Base-by-base conservation (phyloP, 2,329 filamentous ascomycete genomes). In the Pseudonectria foliicola region DNA sequence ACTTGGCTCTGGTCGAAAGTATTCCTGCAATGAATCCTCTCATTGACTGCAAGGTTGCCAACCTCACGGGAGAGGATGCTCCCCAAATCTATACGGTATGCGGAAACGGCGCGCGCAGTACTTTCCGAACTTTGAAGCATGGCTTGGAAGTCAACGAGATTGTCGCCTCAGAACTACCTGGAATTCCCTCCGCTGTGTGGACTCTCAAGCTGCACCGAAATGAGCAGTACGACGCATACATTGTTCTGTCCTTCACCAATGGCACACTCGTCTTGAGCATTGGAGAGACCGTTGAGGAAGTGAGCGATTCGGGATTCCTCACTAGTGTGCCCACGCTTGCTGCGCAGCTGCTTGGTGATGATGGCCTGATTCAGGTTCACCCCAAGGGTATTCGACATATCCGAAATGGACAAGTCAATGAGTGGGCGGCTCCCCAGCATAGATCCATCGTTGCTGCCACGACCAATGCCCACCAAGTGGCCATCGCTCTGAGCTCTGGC, bases 361-460 rank as follows among this genome's bases (percentile, higher is more conserved):
- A 95, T 56, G 86, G 88, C 16, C 70, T 96, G 27, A 80, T 98
- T 13, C 92, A 98, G 57, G 85, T 98, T 6, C 89, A 98, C 52
- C 88, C 90, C n/a, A 89, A 89, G 54, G 92, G 92, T 36, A 95
- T 98, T 41, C 78, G 89, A 31, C 89, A 95, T 52, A 90, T 98
- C 38, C 77, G 83, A 29, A 66, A 72, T 39, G 85, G 83, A 11
- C 76, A 81, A 15, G 76, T 95, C 13, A 94, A 93, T 46, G 89
- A 96, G 56, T 98, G 92, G 92, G 80, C 85, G 11, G 83, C 85
- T 5, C 93, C 93, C 0, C 83, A 93, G 48, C 90, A 98, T 67
- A 78, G 92, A 14, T 93, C 90, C 0, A 96, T 98, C 45, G 88
- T 96, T 30, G 87, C 90, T 7, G 93, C 90, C 24, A 82, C 90